Percentiles rank a stretch among this genome's conserved stretches.
phyloP scores from a whole-genome alignment of 208 protist species.

The Leishmania mexicana region DNA sequence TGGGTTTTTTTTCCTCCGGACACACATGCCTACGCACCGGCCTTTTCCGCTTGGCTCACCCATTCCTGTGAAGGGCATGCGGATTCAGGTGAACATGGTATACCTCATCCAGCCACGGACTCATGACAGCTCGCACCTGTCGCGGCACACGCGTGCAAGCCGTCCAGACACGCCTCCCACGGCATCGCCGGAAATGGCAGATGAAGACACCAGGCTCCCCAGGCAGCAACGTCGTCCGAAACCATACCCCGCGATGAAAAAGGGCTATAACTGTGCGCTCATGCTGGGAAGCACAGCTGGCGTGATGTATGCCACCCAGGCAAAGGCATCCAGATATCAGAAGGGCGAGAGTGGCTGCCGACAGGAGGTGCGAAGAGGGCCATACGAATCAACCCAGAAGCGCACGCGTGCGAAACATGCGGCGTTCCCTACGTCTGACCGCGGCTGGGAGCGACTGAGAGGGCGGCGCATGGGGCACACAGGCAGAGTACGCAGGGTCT shows the following conservation, averaged over 20 bases:
- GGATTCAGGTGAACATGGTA: not conserved
- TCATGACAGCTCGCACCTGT: not conserved
- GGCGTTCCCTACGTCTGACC: not conserved
- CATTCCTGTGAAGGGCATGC: not conserved
- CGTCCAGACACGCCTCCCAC: not conserved
- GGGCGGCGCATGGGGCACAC: not conserved
- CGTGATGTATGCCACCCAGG: no score
- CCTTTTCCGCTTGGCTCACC: not conserved
- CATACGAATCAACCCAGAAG: not conserved
- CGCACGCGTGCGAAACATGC: not conserved
- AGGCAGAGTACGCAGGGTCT: not conserved
- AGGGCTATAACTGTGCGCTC: not conserved
- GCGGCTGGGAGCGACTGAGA: not conserved
- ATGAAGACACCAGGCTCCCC: not conserved
- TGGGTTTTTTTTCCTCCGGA: not conserved
- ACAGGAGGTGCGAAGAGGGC: no score
- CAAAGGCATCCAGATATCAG: no score
- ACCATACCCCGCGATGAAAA: not conserved
- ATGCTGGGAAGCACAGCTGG: no score
- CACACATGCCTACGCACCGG: not conserved
- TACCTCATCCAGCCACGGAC: not conserved
- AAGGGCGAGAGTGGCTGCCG: not conserved
- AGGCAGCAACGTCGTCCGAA: not conserved
- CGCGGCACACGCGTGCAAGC: not conserved
- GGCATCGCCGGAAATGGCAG: not conserved